Evolutionary conservation across 495 filamentous ascomycete species (phyloP).

Genomic region (Aspergillus incahuasiensis): DNA sequence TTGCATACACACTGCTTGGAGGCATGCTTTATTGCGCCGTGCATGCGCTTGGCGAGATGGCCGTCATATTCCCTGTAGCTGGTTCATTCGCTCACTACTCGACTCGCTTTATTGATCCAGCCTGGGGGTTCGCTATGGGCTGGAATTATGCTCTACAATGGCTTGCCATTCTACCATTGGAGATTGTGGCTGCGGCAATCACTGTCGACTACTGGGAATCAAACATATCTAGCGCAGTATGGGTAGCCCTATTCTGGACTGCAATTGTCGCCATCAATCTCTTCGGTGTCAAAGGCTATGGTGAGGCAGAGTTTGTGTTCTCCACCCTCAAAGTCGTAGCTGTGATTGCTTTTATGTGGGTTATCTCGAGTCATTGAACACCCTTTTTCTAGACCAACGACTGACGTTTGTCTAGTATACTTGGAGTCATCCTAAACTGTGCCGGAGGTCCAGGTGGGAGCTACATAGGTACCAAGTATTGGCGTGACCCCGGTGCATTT

Average conservation of each 20-base stretch:
- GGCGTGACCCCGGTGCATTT: conserved; percentile 84
- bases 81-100: conserved; percentile 93
- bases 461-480: conserved; percentile 82
- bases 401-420: conserved; percentile 48
- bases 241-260: conserved; percentile 77
- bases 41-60: conserved; percentile 88
- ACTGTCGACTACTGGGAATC: conserved; percentile 83
- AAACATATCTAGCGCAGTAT: conserved; percentile 64
- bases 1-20: conserved; percentile 79
- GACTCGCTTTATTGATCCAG: conserved; percentile 86
- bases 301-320: conserved; percentile 88
- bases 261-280: conserved; percentile 76
- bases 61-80: conserved; percentile 84
- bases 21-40: conserved; percentile 89
- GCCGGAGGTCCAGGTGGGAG: conserved; percentile 70
- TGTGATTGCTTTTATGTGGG: conserved; percentile 83
- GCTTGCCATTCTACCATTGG: conserved; percentile 81
- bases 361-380: conserved; percentile 2
- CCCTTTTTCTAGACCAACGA: conserved; percentile 1
- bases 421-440: conserved; percentile 73
- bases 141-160: conserved; percentile 98
- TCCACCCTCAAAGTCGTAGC: conserved; percentile 82
- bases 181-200: conserved; percentile 86
- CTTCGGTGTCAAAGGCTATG: conserved; percentile 82
- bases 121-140: conserved; percentile 97